Evolutionary conservation across 2,329 filamentous ascomycete species (phyloP).

Genomic region (Diaporthe destruens): DNA sequence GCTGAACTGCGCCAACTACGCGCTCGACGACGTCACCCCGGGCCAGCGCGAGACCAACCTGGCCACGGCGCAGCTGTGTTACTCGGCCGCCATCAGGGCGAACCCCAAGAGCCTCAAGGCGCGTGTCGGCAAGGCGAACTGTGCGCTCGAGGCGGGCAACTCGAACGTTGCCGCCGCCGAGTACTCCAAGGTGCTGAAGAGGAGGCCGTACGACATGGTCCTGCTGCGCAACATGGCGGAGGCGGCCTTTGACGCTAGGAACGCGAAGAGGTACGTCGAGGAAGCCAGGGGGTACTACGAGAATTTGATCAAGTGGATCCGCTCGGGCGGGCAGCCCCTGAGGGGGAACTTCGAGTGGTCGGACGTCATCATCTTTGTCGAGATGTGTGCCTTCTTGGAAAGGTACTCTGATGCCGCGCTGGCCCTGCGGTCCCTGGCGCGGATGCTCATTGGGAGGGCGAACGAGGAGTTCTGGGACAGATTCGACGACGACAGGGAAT

Average conservation of each 20-base stretch:
- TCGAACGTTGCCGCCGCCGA: slow-evolving; percentile 66
- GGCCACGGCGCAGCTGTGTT: slow-evolving; percentile 69
- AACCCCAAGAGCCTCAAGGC: slow-evolving; percentile 70
- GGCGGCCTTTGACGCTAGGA: slow-evolving; percentile 65
- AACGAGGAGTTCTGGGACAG: slow-evolving; percentile 84
- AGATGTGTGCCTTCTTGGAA: slow-evolving; percentile 77
- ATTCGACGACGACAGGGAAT: slow-evolving; percentile 86
- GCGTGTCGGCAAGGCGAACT: slow-evolving; percentile 69
- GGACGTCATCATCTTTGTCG: slow-evolving; percentile 86
- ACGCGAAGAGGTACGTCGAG: slow-evolving; percentile 54
- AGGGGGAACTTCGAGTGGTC: slow-evolving; percentile 73
- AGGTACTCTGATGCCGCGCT: slow-evolving; percentile 75
- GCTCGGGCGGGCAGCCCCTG: slow-evolving; percentile 49
- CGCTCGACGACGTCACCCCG: slow-evolving; percentile 60
- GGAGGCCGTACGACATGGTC: slow-evolving; percentile 65
- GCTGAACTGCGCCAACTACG: slow-evolving; percentile 70
- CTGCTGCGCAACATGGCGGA: slow-evolving; percentile 69
- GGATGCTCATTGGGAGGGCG: slow-evolving; percentile 85
- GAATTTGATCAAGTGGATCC: slow-evolving; percentile 59
- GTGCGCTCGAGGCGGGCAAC: slow-evolving; percentile 68
- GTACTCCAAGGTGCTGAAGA: slow-evolving; percentile 67
- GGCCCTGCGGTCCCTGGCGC: slow-evolving; percentile 77
- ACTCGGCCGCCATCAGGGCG: slow-evolving; percentile 69
- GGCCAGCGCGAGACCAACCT: slow-evolving; percentile 63
- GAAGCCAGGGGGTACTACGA: slow-evolving; percentile 64